Evolutionary conservation across 2,329 filamentous ascomycete species (phyloP).

Genomic region (Aureobasidium sp.): DNA sequence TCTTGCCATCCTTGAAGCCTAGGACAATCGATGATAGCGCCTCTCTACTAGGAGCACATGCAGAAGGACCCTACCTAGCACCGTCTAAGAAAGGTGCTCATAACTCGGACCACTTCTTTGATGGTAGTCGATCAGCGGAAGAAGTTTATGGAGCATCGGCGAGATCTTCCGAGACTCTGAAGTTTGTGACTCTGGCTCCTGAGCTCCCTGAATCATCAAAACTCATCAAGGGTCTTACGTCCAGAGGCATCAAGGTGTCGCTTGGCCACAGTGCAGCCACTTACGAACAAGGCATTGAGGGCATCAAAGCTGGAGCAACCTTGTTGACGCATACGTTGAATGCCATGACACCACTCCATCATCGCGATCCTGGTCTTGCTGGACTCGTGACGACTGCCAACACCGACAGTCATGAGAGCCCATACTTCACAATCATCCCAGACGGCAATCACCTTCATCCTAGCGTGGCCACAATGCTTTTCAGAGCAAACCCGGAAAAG

Average conservation of each 20-base stretch:
- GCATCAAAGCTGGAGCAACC: conserved; percentile 43
- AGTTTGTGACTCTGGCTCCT: conserved; percentile 47
- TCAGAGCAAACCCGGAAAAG: conserved; percentile 39
- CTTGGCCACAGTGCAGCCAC: conserved; percentile 47
- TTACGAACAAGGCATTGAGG: conserved; percentile 40
- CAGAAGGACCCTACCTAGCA: conserved; percentile 50
- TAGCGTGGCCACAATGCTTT: conserved; percentile 41
- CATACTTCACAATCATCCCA: conserved; percentile 48
- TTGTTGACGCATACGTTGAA: conserved; percentile 50
- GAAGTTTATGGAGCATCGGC: conserved; percentile 41
- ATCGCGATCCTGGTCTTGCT: conserved; percentile 46
- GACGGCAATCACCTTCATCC: conserved; percentile 51
- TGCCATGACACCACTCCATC: conserved; percentile 46
- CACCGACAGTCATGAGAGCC: conserved; percentile 23
- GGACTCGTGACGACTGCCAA: conserved; percentile 33
- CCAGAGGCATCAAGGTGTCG: conserved; percentile 39
- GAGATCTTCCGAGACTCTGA: conserved; percentile 36
- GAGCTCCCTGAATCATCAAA: conserved; percentile 39
- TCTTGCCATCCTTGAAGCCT: conserved; percentile 43
- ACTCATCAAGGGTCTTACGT: conserved; percentile 38
- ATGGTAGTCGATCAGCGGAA: conserved; percentile 26
- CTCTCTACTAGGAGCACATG: conserved; percentile 50
- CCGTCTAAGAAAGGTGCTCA: conserved; percentile 50
- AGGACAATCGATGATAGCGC: conserved; percentile 37
- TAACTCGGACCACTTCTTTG: conserved; percentile 39